Evolutionary conservation across 331 rosid genomes (phyloP).

Genomic region (Phaseolus coccineus): DNA sequence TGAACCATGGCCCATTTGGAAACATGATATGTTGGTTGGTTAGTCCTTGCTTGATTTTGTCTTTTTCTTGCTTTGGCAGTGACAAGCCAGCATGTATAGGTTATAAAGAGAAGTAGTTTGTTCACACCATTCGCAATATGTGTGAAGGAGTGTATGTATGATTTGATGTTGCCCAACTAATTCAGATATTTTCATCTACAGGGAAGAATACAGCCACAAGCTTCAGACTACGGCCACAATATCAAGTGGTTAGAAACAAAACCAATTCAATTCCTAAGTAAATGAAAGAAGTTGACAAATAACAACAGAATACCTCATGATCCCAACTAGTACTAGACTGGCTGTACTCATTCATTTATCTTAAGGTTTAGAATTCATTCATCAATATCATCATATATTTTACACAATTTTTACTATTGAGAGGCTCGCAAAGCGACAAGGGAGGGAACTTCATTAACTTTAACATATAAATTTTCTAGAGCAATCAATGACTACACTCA

Average conservation of each 20-base stretch:
- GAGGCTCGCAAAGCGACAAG: not conserved
- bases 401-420: not conserved
- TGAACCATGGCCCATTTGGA: not conserved
- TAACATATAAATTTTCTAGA: conserved; percentile 3
- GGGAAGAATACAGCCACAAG: too few relatives aligned
- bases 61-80: conserved; percentile 1
- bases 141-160: not conserved
- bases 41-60: conserved; percentile 18
- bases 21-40: not conserved
- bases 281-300: not conserved
- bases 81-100: not conserved
- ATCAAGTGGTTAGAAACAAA: not conserved
- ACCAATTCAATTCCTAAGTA: not conserved
- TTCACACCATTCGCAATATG: not conserved
- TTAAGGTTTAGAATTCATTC: not conserved
- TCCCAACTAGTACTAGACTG: not conserved
- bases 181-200: not conserved
- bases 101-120: not conserved
- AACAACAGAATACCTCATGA: not conserved
- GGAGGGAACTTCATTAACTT: not conserved
- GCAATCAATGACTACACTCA: conserved; percentile 15
- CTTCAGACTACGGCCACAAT: not conserved
- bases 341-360: not conserved
- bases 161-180: conserved; percentile 7
- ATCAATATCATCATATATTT: not conserved